Percentiles rank a stretch among this genome's conserved stretches.
Conservation (phyloP, 2,329 filamentous ascomycete genomes). For the Aspergillus uvarum region DNA sequence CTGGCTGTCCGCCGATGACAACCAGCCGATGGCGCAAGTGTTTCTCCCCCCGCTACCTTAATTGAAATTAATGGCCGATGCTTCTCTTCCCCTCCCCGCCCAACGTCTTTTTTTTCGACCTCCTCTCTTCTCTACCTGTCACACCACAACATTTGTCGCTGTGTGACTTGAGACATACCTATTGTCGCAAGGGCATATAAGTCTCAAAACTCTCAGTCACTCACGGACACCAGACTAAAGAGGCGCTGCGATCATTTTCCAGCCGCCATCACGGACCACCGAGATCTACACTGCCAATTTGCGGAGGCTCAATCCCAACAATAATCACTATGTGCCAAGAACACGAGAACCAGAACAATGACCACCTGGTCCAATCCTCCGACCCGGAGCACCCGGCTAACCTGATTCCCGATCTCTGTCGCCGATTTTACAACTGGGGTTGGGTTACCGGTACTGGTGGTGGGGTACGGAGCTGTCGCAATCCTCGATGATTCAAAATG, state of each 20-base stretch:
- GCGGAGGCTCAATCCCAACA: not conserved
- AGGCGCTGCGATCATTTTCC: not conserved
- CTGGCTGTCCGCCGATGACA: conserved; percentile 2
- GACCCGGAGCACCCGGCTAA: conserved; percentile 91
- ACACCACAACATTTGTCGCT: not conserved
- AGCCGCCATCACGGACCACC: not conserved
- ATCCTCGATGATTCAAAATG: not conserved
- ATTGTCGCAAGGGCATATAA: not conserved
- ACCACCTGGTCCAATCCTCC: conserved; percentile 58
- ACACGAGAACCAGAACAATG: conserved; percentile 38
- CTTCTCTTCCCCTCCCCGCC: conserved; percentile 3
- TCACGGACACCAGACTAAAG: not conserved
- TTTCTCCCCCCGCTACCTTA: conserved; percentile 9
- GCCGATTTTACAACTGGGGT: conserved; percentile 91
- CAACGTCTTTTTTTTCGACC: conserved; percentile 4
- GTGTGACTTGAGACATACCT: not conserved
- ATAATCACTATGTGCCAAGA: conserved; percentile 27
- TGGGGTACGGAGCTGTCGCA: conserved; percentile 36
- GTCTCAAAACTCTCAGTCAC: not conserved
- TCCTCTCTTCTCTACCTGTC: conserved; percentile 1
- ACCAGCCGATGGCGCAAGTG: conserved; percentile 7
- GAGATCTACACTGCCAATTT: not conserved
- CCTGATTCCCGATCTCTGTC: conserved; percentile 87
- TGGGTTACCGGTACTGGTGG: conserved; percentile 65
- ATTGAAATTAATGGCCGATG: conserved; percentile 4